Percentiles rank a stretch among this genome's conserved stretches.
Conservation (phyloP, 202 grass and related monocot species). For the Panicum virgatum region DNA sequence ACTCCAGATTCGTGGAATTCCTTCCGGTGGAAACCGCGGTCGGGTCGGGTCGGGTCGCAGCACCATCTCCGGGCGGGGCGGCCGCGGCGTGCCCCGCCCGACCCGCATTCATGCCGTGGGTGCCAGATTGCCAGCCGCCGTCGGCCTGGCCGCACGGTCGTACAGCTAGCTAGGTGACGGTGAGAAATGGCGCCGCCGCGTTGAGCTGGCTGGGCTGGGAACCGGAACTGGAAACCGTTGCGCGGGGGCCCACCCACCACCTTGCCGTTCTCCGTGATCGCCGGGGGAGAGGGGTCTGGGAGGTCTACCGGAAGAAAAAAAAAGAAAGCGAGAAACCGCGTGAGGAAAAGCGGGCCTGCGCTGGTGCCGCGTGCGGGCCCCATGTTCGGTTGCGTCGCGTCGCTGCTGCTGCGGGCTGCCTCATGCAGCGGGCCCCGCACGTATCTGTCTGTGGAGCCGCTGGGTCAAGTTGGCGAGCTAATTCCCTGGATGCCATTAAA, state of each 20-base stretch:
- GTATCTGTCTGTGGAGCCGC: neutral
- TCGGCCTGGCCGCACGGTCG: neutral
- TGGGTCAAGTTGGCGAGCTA: too few relatives aligned
- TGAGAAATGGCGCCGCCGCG: neutral
- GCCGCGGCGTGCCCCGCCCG: neutral
- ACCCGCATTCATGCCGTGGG: neutral
- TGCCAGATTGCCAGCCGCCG: neutral
- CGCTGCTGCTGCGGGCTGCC: neutral
- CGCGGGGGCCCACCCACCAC: neutral
- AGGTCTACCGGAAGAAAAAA: neutral
- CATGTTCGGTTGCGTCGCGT: neutral
- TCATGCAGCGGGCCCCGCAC: neutral
- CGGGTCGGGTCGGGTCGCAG: too few relatives aligned
- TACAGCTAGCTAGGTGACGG: neutral
- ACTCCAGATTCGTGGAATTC: neutral
- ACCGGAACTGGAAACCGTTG: conserved; percentile 13
- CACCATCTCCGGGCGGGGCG: too few relatives aligned
- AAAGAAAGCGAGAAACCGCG: conserved; percentile 2
- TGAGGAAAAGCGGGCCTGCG: neutral
- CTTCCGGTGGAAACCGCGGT: too few relatives aligned
- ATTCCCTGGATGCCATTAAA: too few relatives aligned
- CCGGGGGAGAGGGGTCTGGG: neutral
- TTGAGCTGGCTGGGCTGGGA: neutral
- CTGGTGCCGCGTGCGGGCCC: conserved; percentile 4
- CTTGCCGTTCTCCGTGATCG: conserved; percentile 20